Percentiles rank a stretch among this genome's conserved stretches.
phyloP scores from a whole-genome alignment of 805 yeast genomes.

The Kazachstania bromeliacearum region DNA sequence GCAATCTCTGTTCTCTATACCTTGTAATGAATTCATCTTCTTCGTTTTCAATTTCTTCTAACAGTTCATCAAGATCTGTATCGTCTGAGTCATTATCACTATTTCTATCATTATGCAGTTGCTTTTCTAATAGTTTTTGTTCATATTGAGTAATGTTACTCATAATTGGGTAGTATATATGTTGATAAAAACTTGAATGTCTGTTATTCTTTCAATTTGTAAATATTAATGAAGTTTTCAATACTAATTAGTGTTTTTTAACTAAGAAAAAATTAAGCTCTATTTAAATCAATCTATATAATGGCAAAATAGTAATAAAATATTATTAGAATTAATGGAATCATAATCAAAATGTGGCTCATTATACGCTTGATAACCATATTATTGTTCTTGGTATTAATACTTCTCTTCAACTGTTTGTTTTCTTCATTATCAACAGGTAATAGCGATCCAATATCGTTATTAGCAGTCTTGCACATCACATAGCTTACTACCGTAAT shows the following conservation, averaged over 20 bases:
- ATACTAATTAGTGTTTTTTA: too few species aligned
- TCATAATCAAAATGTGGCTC: background rate
- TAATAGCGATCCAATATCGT: conserved; percentile 8
- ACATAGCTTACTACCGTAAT: background rate
- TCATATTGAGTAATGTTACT: conserved; percentile 3
- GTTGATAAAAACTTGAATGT: too few species aligned
- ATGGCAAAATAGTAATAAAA: conserved; percentile 5
- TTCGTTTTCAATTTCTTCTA: conserved; percentile 38
- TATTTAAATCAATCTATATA: background rate
- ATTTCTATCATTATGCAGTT: background rate
- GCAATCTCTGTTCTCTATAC: conserved; percentile 56
- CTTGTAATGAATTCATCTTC: conserved; percentile 41
- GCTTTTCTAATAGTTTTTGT: background rate
- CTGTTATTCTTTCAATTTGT: too few species aligned
- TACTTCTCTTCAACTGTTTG: background rate
- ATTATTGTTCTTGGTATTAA: background rate
- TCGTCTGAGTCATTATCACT: conserved; percentile 8
- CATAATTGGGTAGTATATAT: too few species aligned
- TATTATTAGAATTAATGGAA: background rate
- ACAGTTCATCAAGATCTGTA: conserved; percentile 33
- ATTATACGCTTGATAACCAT: background rate
- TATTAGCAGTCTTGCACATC: background rate
- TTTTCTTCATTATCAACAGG: conserved; percentile 12
- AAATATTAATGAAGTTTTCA: too few species aligned
- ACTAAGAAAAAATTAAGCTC: too few species aligned